phyloP scores from a whole-genome alignment of 768 basidiomycete genomes.

The Pholiota molesta region DNA sequence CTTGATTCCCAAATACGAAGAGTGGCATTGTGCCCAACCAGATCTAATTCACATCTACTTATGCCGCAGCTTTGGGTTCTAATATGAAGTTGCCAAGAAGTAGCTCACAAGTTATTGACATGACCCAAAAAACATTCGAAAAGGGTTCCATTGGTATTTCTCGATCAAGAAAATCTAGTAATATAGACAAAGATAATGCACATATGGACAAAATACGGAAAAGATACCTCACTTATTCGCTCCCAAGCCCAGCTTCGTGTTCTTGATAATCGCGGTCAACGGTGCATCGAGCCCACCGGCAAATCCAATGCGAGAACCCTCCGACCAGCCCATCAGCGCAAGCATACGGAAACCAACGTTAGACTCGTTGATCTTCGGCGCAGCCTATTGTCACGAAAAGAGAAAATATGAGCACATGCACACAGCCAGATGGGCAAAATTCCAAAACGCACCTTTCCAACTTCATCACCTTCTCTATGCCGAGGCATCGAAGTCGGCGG shows the following conservation, averaged over 20 bases:
- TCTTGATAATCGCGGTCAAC: conserved; percentile 84
- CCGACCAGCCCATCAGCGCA: conserved; percentile 89
- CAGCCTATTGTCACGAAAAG: conserved; percentile 47
- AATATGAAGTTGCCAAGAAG: no score
- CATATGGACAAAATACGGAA: neutral
- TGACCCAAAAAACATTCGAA: no score
- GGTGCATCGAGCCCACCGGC: conserved; percentile 73
- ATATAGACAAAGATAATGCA: neutral
- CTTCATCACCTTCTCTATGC: conserved; percentile 84
- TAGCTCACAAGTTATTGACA: no score
- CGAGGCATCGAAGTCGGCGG: conserved; percentile 36
- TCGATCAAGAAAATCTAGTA: neutral
- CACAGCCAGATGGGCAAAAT: conserved; percentile 3
- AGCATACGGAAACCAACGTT: conserved; percentile 91
- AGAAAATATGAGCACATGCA: neutral
- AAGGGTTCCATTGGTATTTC: no score
- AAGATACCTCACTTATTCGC: conserved; percentile 43
- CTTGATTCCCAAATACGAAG: no score
- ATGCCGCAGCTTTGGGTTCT: no score
- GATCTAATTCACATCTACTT: no score
- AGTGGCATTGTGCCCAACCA: no score
- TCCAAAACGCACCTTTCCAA: conserved; percentile 64
- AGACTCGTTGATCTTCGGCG: conserved; percentile 75
- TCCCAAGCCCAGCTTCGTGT: conserved; percentile 83
- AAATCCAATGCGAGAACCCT: conserved; percentile 76